Percentiles rank a stretch among this genome's conserved stretches.
phyloP scores from a whole-genome alignment of 164 flowering plant species.

The Tinospora cordifolia region DNA sequence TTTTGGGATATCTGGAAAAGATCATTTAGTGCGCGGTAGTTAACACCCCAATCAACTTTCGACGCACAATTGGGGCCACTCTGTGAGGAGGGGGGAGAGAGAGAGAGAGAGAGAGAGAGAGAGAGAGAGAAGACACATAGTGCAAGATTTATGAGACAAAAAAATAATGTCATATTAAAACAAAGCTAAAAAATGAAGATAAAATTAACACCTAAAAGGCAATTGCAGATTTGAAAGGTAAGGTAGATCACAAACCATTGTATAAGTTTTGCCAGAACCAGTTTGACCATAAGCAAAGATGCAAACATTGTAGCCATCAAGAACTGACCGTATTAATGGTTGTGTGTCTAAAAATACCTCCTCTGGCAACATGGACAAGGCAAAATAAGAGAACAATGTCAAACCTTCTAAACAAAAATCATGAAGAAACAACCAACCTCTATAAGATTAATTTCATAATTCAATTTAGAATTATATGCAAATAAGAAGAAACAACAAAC shows the following conservation, averaged over 20 bases:
- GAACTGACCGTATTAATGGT: constrained; percentile 80
- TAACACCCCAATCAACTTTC: constrained; percentile 66
- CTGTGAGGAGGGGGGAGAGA: constrained; percentile 32
- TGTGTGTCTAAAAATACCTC: constrained; percentile 85
- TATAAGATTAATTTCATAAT: not conserved
- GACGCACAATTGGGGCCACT: constrained; percentile 64
- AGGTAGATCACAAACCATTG: constrained; percentile 54
- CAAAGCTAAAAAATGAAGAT: not conserved
- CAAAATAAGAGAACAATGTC: constrained; percentile 2
- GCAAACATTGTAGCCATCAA: constrained; percentile 94
- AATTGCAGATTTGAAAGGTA: not conserved
- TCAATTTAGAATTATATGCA: no score
- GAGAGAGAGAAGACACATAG: not conserved
- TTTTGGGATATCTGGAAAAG: constrained; percentile 61
- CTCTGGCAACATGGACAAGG: constrained; percentile 38
- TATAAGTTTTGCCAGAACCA: constrained; percentile 92
- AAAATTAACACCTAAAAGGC: not conserved
- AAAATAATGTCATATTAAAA: not conserved
- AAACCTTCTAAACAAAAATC: constrained; percentile 1
- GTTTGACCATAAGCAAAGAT: constrained; percentile 99
- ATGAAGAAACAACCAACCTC: not conserved
- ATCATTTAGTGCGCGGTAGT: constrained; percentile 77
- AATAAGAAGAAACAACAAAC: not conserved
- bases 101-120: no score
- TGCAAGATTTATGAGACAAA: not conserved